Evolutionary conservation across 495 filamentous ascomycete genomes (phyloP).

Genomic region (Penicillium antarcticum): DNA sequence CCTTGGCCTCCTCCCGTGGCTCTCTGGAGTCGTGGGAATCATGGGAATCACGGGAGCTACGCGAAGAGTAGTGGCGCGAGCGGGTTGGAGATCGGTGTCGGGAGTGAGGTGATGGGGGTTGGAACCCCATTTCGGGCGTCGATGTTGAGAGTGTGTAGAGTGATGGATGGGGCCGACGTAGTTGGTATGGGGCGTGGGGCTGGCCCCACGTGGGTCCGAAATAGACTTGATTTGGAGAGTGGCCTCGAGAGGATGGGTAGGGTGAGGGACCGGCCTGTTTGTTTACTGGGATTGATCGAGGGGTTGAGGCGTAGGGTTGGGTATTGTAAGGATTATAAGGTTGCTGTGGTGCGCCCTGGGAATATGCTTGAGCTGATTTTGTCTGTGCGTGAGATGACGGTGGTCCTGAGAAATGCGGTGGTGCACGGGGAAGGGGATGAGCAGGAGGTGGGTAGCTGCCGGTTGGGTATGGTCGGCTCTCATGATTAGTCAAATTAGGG

Average conservation of each 20-base stretch:
- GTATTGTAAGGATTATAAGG: conserved; percentile 6
- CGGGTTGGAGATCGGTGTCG: conserved; percentile 17
- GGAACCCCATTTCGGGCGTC: conserved; percentile 17
- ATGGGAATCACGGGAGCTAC: neutral
- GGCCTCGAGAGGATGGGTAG: conserved; percentile 11
- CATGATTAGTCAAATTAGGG: neutral
- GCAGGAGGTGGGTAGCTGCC: conserved; percentile 15
- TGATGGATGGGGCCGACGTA: conserved; percentile 14
- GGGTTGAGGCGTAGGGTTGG: conserved; percentile 6
- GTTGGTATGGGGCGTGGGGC: conserved; percentile 7
- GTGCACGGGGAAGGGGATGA: conserved; percentile 7
- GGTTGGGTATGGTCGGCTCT: conserved; percentile 10
- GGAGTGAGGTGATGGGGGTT: conserved; percentile 15
- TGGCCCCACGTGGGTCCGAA: conserved; percentile 11
- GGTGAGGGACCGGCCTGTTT: conserved; percentile 2
- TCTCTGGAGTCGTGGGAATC: conserved; percentile 5
- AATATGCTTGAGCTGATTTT: neutral
- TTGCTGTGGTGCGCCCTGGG: neutral
- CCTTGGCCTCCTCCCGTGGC: conserved; percentile 19
- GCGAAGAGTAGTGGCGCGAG: neutral
- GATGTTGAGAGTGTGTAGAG: conserved; percentile 22
- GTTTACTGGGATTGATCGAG: conserved; percentile 17
- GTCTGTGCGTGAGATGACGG: neutral
- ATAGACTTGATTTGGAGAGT: conserved; percentile 14
- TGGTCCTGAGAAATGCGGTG: conserved; percentile 3